Evolutionary conservation across 2,329 filamentous ascomycete genomes (phyloP).

Genomic region (Aureobasidium sp.): DNA sequence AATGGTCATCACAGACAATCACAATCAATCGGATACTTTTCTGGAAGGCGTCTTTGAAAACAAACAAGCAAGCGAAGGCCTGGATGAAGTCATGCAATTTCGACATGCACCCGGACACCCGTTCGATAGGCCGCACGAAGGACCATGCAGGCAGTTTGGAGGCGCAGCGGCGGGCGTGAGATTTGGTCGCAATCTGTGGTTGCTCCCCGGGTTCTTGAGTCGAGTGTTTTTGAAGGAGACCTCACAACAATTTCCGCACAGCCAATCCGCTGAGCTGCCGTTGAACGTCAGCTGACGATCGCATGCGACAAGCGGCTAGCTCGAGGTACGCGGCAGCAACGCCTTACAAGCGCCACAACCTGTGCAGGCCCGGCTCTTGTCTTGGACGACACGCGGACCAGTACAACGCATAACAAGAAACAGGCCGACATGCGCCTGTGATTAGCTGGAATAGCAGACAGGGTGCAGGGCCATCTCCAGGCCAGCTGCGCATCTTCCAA

Average conservation of each 20-base stretch:
- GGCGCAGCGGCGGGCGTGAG: conserved; percentile 13
- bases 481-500: neutral
- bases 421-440: neutral
- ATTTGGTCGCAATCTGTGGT: conserved; percentile 13
- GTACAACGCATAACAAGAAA: conserved; percentile 9
- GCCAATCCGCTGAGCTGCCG: conserved; percentile 6
- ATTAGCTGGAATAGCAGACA: neutral
- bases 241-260: conserved; percentile 6
- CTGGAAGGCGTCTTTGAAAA: neutral
- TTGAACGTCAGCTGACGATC: conserved; percentile 13
- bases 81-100: conserved; percentile 13
- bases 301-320: neutral
- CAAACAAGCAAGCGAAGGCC: conserved; percentile 6
- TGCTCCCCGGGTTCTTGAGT: conserved; percentile 4
- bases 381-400: conserved; percentile 11
- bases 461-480: neutral
- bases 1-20: neutral
- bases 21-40: conserved; percentile 3
- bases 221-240: conserved; percentile 5
- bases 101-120: neutral
- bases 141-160: neutral
- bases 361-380: conserved; percentile 2
- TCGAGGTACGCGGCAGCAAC: conserved; percentile 9
- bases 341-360: conserved; percentile 7
- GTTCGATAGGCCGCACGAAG: neutral